Conservation (phyloP, 306 rosid genomes). For the Castanopsis chinensis region DNA sequence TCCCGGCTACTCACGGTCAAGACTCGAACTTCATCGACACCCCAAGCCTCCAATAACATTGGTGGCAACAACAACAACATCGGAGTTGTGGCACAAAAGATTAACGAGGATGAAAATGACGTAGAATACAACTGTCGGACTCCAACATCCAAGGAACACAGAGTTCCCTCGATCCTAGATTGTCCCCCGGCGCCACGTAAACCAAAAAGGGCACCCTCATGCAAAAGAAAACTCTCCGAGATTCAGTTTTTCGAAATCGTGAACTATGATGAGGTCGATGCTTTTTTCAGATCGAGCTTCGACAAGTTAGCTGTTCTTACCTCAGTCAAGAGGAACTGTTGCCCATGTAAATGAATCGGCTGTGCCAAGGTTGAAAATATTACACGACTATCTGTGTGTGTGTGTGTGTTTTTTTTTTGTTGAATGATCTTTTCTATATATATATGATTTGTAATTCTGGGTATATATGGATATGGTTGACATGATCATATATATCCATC, state of each 20-base stretch:
- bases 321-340: conserved; percentile 34
- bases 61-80: background rate
- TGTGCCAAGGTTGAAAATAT: background rate
- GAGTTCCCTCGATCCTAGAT: conserved; percentile 32
- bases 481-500: no score
- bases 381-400: background rate
- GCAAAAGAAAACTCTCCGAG: conserved; percentile 47
- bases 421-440: background rate
- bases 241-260: conserved; percentile 42
- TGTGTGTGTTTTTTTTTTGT: background rate
- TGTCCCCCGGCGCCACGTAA: conserved; percentile 63
- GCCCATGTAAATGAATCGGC: conserved; percentile 41
- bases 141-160: conserved; percentile 41
- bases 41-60: background rate
- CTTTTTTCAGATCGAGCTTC: conserved; percentile 40
- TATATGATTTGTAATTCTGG: conserved; percentile 1
- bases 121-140: conserved; percentile 30
- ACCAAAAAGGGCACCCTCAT: conserved; percentile 27
- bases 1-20: conserved; percentile 21
- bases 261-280: conserved; percentile 43
- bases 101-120: background rate
- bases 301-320: background rate
- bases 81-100: background rate
- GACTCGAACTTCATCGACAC: conserved; percentile 9
- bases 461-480: no score